These are phyloP conservation scores for Aspergillus calidoustus DNA, from an alignment of 2,329 filamentous ascomycete species.

Conservation along the genomic window DNA sequence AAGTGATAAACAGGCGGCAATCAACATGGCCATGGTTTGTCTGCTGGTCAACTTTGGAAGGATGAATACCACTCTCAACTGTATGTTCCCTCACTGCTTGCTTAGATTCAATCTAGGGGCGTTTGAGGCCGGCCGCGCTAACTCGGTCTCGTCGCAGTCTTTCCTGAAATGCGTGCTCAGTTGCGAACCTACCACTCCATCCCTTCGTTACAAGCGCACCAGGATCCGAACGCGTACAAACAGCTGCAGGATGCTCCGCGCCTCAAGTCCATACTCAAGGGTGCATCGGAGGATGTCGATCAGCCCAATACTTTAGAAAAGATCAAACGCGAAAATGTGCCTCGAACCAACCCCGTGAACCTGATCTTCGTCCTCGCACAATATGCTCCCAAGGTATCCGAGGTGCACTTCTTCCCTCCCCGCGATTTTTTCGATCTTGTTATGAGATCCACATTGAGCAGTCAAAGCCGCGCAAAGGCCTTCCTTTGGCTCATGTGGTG, in stretches of 20 bases:
- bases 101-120: neutral
- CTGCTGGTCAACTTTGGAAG: constrained; percentile 93
- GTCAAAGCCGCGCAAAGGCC: constrained; percentile 78
- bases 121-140: constrained; percentile 10
- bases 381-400: constrained; percentile 87
- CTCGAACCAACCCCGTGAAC: constrained; percentile 95
- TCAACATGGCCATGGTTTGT: constrained; percentile 99
- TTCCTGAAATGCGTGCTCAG: constrained; percentile 98
- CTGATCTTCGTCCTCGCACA: constrained; percentile 93
- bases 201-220: constrained; percentile 89
- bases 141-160: constrained; percentile 65
- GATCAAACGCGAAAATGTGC: constrained; percentile 70
- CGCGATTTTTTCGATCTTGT: constrained; percentile 96
- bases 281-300: constrained; percentile 85
- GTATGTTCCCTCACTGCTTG: constrained; percentile 57
- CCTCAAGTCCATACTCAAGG: constrained; percentile 95
- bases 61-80: constrained; percentile 99
- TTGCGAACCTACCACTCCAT: constrained; percentile 98
- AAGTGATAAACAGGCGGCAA: constrained; percentile 86
- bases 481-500: constrained; percentile 99
- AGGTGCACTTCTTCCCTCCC: constrained; percentile 82
- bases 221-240: constrained; percentile 96
- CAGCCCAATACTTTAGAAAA: constrained; percentile 85
- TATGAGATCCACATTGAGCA: constrained; percentile 85
- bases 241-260: constrained; percentile 95